Conservation (phyloP, 768 basidiomycete species). For the Mycena alexandri region DNA sequence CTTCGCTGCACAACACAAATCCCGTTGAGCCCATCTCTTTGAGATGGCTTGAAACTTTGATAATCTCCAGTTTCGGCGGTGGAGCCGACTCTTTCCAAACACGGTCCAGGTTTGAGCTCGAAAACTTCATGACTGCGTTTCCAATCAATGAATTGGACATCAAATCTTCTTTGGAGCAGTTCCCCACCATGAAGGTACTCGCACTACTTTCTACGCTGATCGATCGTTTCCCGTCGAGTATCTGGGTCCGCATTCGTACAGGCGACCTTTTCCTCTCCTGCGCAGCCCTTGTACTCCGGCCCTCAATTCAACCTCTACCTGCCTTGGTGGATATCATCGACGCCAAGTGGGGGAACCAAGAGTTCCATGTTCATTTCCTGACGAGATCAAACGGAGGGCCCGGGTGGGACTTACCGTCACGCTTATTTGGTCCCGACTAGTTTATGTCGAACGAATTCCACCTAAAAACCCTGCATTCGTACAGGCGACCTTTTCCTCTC, state of each 20-base stretch:
- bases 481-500: neutral
- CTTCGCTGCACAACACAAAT: neutral
- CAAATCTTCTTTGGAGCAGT: neutral
- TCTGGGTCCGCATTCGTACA: slow-evolving; percentile 15
- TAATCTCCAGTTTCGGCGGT: slow-evolving; percentile 13
- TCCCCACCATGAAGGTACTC: neutral
- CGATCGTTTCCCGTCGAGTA: slow-evolving; percentile 1
- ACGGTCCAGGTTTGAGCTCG: slow-evolving; percentile 11
- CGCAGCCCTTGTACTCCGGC: neutral
- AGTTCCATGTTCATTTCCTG: neutral
- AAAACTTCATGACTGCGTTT: neutral
- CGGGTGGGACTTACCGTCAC: neutral
- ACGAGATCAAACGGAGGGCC: neutral
- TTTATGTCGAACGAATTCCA: too few species aligned
- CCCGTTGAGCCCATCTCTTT: neutral
- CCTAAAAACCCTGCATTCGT: too few species aligned
- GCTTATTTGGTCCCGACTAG: too few species aligned
- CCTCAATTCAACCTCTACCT: neutral
- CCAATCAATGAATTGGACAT: neutral
- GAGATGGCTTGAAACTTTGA: too few species aligned
- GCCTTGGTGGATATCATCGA: slow-evolving; percentile 22
- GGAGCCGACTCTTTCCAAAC: slow-evolving; percentile 6
- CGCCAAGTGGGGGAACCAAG: slow-evolving; percentile 1
- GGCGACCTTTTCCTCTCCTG: neutral
- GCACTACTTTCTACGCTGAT: neutral